Evolutionary conservation across 2,329 filamentous ascomycete species (phyloP).

Genomic region (Hypoxylon rubiginosum): DNA sequence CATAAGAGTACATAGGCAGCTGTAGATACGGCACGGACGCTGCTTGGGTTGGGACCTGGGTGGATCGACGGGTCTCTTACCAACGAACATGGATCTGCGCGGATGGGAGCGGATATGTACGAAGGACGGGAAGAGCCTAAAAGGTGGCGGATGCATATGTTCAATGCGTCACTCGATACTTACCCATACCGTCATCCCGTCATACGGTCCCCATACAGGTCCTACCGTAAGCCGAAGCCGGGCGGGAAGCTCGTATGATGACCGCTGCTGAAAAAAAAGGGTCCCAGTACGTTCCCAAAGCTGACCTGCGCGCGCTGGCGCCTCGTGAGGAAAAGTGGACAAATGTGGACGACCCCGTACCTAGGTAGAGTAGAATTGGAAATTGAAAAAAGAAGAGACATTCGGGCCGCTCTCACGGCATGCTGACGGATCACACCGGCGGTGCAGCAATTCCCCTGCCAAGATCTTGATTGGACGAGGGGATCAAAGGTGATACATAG

Average conservation of each 20-base stretch:
- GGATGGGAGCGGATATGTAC: constrained; percentile 51
- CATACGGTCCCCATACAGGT: constrained; percentile 2
- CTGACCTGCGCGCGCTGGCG: constrained; percentile 17
- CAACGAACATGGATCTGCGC: constrained; percentile 50
- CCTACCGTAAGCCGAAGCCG: constrained; percentile 36
- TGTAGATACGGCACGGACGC: constrained; percentile 42
- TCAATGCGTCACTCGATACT: constrained; percentile 47
- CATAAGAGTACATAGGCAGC: constrained; percentile 16
- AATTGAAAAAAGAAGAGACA: constrained; percentile 7
- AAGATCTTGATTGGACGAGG: constrained; percentile 32
- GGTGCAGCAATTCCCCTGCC: constrained; percentile 23
- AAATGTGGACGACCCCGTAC: constrained; percentile 17
- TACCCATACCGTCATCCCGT: constrained; percentile 9
- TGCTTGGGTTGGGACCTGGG: constrained; percentile 7
- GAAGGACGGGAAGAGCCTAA: constrained; percentile 52
- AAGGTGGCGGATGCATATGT: constrained; percentile 51
- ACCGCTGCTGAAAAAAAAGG: background rate
- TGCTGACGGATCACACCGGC: constrained; percentile 35
- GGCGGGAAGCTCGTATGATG: constrained; percentile 24
- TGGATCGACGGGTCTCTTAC: constrained; percentile 45
- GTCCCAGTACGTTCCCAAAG: background rate
- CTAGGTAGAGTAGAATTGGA: constrained; percentile 25
- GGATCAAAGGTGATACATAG: constrained; percentile 12
- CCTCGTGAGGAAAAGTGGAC: constrained; percentile 11
- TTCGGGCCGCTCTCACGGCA: constrained; percentile 35